These are phyloP conservation scores for Ganoderma sinense DNA, from an alignment of 1,284 basidiomycete genomes.

Conservation along the genomic window DNA sequence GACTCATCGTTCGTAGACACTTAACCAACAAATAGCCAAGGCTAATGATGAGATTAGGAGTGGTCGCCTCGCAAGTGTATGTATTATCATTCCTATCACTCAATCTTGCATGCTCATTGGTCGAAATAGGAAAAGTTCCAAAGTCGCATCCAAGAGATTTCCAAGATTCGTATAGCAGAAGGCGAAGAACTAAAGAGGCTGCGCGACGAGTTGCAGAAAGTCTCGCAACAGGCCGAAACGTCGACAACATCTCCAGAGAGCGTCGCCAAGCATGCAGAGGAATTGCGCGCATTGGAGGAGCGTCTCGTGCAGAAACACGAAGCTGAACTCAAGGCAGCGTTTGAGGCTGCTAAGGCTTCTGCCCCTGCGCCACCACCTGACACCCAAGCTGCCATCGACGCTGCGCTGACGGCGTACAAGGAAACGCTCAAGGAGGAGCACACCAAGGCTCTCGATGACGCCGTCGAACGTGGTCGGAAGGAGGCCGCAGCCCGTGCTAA, in stretches of 20 bases:
- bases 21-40: constrained; percentile 56
- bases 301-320: constrained; percentile 61
- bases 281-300: constrained; percentile 61
- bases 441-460: constrained; percentile 63
- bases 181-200: constrained; percentile 61
- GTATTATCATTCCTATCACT: constrained; percentile 17
- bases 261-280: constrained; percentile 61
- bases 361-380: constrained; percentile 37
- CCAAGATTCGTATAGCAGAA: constrained; percentile 47
- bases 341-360: constrained; percentile 44
- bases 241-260: constrained; percentile 42
- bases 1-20: constrained; percentile 42
- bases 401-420: constrained; percentile 59
- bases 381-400: constrained; percentile 54
- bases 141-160: constrained; percentile 45
- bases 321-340: constrained; percentile 59
- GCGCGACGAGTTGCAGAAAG: constrained; percentile 50
- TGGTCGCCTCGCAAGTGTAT: constrained; percentile 45
- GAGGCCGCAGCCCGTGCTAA: constrained; percentile 67
- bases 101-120: neutral
- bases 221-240: constrained; percentile 37
- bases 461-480: constrained; percentile 71
- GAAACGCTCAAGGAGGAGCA: constrained; percentile 54
- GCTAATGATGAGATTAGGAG: constrained; percentile 54
- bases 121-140: constrained; percentile 54